Percentiles rank a stretch among this genome's conserved stretches.
Evolutionary conservation across 2,329 filamentous ascomycete genomes (phyloP).

Genomic region (Fusarium sp.): DNA sequence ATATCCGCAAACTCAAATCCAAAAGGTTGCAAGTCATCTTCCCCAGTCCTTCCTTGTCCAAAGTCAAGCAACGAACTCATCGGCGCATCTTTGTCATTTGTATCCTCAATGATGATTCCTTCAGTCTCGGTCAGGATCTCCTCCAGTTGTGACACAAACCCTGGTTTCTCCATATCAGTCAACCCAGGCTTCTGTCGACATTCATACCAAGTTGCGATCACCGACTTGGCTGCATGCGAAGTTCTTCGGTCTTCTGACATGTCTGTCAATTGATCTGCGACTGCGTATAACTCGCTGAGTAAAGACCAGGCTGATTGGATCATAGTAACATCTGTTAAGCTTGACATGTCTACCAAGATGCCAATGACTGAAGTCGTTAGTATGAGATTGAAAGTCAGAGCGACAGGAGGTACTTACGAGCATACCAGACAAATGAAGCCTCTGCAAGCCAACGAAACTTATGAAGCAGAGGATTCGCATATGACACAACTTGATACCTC

Average conservation of each 20-base stretch:
- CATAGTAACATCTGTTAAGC: neutral
- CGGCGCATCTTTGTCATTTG: neutral
- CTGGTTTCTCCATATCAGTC: neutral
- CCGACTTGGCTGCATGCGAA: slow-evolving; percentile 16
- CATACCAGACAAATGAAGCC: slow-evolving; percentile 10
- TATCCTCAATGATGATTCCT: accelerated
- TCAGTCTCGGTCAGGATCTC: neutral
- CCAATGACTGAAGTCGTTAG: slow-evolving; percentile 12
- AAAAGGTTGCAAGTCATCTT: slow-evolving; percentile 17
- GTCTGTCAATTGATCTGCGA: neutral
- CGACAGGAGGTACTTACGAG: neutral
- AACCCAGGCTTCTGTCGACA: slow-evolving; percentile 15
- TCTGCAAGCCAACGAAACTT: slow-evolving; percentile 9
- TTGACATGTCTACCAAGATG: slow-evolving; percentile 18
- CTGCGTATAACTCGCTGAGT: neutral
- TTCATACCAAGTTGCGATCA: slow-evolving; percentile 23
- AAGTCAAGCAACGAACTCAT: neutral
- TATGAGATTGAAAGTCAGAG: accelerated
- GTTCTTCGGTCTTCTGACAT: slow-evolving; percentile 16
- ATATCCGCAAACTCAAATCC: slow-evolving; percentile 28
- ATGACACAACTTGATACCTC: neutral
- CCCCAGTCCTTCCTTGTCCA: neutral
- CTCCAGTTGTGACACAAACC: slow-evolving; percentile 13
- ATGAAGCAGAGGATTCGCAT: slow-evolving; percentile 5
- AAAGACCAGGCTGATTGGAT: slow-evolving; percentile 17